Evolutionary conservation across 192 early-diverging fungal genomes (phyloP).

Genomic region (Martensiomyces pterosporus): DNA sequence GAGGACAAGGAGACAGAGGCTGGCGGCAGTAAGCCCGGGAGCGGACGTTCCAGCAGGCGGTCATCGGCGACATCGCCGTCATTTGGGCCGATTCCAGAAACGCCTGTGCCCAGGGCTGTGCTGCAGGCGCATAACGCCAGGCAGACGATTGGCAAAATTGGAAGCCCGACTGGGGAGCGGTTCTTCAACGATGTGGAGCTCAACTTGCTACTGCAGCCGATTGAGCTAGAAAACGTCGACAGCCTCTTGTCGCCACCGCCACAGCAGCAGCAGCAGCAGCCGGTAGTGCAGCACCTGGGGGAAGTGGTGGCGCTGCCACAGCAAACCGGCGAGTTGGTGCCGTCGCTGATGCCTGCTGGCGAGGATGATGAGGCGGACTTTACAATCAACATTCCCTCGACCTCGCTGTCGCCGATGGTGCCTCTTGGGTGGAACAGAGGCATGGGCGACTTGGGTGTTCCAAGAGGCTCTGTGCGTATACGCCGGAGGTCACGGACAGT

Average conservation of each 20-base stretch:
- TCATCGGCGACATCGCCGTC: too few relatives aligned
- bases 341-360: too few relatives aligned
- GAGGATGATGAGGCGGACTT: slow-evolving; percentile 18
- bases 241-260: slow-evolving; percentile 9
- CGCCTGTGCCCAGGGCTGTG: too few relatives aligned
- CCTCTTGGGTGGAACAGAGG: slow-evolving; percentile 10
- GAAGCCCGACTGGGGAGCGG: slow-evolving; percentile 9
- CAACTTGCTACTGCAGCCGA: slow-evolving; percentile 22
- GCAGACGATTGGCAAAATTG: too few relatives aligned
- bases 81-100: too few relatives aligned
- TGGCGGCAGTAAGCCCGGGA: too few relatives aligned
- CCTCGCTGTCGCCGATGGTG: slow-evolving; percentile 40
- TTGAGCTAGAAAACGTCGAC: slow-evolving; percentile 13
- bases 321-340: too few relatives aligned
- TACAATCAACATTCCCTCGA: slow-evolving; percentile 43
- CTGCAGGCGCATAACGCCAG: too few relatives aligned
- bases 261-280: slow-evolving; percentile 1
- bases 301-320: not conserved
- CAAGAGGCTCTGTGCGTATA: too few relatives aligned
- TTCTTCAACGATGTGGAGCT: slow-evolving; percentile 39
- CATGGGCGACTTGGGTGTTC: too few relatives aligned
- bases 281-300: not conserved
- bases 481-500: slow-evolving; percentile 21
- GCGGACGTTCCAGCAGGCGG: too few relatives aligned
- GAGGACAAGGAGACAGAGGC: too few relatives aligned